Percentiles rank a stretch among this genome's conserved stretches.
Evolutionary conservation across 345 rosid species (phyloP).

Genomic region (Brassica incana): DNA sequence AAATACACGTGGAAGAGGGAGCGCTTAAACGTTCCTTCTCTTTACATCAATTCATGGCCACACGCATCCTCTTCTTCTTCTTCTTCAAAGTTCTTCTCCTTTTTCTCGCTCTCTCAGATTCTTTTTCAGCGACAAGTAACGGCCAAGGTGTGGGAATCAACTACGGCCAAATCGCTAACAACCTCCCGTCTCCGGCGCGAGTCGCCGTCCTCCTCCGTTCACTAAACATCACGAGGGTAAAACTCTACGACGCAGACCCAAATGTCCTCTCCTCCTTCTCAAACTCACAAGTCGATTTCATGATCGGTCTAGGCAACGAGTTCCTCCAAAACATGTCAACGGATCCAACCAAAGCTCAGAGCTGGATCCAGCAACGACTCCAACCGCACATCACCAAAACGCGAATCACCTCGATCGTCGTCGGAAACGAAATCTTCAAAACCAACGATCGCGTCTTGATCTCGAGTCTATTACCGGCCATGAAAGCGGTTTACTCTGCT

Average conservation of each 20-base stretch:
- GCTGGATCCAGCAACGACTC: conserved; percentile 66
- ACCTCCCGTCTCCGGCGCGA: conserved; percentile 74
- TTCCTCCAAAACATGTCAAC: conserved; percentile 54
- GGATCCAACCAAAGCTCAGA: conserved; percentile 59
- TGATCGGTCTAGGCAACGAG: conserved; percentile 69
- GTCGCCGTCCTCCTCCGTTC: conserved; percentile 63
- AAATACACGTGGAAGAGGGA: neutral
- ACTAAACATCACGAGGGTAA: conserved; percentile 67
- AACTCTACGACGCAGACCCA: conserved; percentile 84
- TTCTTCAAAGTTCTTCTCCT: conserved; percentile 32
- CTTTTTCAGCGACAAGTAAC: neutral
- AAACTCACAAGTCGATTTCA: conserved; percentile 66
- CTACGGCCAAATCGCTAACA: conserved; percentile 86
- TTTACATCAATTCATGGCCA: conserved; percentile 32
- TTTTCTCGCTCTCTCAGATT: conserved; percentile 57
- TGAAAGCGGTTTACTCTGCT: conserved; percentile 54
- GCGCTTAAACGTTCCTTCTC: conserved; percentile 5
- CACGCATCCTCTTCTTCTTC: conserved; percentile 30
- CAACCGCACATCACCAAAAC: conserved; percentile 63
- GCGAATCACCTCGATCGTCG: conserved; percentile 59
- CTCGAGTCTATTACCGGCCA: conserved; percentile 70
- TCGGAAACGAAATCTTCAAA: conserved; percentile 78
- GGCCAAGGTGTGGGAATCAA: conserved; percentile 69
- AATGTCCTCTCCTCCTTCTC: conserved; percentile 65
- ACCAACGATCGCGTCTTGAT: conserved; percentile 41